These are phyloP conservation scores for Hericium coralloides DNA, from an alignment of 768 basidiomycete species.

Conservation along the genomic window DNA sequence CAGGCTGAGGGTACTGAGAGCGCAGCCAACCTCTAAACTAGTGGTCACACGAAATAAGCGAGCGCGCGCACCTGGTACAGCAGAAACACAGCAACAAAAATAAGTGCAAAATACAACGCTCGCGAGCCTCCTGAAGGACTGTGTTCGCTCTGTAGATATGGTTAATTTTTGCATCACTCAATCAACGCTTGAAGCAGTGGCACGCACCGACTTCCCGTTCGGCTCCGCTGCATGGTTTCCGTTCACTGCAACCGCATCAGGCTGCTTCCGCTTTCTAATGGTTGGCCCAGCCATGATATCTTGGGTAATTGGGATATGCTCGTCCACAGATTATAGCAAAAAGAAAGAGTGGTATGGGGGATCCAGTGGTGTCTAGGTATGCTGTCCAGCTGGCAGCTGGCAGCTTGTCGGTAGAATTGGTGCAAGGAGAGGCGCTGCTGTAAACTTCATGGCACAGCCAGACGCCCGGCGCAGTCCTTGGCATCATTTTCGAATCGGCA, in stretches of 20 bases:
- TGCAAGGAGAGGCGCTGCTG: background rate
- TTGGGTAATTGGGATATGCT: background rate
- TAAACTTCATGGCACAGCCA: too few relatives aligned
- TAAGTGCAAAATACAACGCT: background rate
- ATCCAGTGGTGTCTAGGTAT: background rate
- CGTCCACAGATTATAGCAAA: background rate
- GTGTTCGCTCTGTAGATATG: background rate
- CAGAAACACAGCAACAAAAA: background rate
- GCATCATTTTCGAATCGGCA: too few relatives aligned
- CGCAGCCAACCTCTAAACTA: background rate
- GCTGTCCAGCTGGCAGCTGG: background rate
- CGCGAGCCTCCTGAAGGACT: background rate
- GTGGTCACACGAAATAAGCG: background rate
- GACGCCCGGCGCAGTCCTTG: too few relatives aligned
- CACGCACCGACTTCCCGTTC: background rate
- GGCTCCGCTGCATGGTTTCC: background rate
- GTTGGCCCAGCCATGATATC: background rate
- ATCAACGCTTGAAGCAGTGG: background rate
- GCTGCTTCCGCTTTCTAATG: background rate
- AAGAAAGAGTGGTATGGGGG: background rate
- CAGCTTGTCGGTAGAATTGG: background rate
- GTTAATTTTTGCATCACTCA: background rate
- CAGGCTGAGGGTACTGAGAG: slow-evolving; percentile 2
- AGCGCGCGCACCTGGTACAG: slow-evolving; percentile 5
- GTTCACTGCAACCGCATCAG: background rate